Evolutionary conservation across 2,329 filamentous ascomycete genomes (phyloP).

Genomic region (Hypoxylon sp.): DNA sequence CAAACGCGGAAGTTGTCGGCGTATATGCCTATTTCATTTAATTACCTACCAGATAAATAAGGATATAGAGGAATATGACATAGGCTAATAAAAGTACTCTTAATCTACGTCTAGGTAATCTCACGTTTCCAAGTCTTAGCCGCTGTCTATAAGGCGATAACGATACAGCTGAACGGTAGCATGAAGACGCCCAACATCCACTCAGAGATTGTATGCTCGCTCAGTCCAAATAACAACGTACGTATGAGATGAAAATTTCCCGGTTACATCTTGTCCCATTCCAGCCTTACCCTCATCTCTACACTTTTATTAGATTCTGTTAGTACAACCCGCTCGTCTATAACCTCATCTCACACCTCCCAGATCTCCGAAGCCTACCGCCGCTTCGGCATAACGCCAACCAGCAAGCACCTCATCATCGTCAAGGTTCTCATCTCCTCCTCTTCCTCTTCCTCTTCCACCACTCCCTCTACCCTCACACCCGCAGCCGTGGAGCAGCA

Average conservation of each 20-base stretch:
- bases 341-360: constrained; percentile 30
- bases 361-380: constrained; percentile 94
- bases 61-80: not conserved
- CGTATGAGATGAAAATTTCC: constrained; percentile 38
- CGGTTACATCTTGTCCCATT: not conserved
- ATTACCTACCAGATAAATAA: not conserved
- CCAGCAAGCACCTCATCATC: constrained; percentile 80
- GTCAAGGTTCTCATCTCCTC: constrained; percentile 79
- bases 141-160: constrained; percentile 83
- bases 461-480: constrained; percentile 47
- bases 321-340: constrained; percentile 1
- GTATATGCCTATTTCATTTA: not conserved
- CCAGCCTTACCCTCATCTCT: not conserved
- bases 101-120: constrained; percentile 67
- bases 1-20: not conserved
- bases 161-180: constrained; percentile 70
- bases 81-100: constrained; percentile 6
- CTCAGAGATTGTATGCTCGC: constrained; percentile 85
- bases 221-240: constrained; percentile 88
- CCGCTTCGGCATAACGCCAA: constrained; percentile 83
- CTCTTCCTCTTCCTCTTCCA: constrained; percentile 55
- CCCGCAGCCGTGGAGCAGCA: constrained; percentile 70
- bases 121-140: constrained; percentile 81
- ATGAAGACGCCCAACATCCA: constrained; percentile 89
- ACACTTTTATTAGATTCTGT: too few species aligned